phyloP scores from a whole-genome alignment of 306 rosid species.

The Rosa multiflora region DNA sequence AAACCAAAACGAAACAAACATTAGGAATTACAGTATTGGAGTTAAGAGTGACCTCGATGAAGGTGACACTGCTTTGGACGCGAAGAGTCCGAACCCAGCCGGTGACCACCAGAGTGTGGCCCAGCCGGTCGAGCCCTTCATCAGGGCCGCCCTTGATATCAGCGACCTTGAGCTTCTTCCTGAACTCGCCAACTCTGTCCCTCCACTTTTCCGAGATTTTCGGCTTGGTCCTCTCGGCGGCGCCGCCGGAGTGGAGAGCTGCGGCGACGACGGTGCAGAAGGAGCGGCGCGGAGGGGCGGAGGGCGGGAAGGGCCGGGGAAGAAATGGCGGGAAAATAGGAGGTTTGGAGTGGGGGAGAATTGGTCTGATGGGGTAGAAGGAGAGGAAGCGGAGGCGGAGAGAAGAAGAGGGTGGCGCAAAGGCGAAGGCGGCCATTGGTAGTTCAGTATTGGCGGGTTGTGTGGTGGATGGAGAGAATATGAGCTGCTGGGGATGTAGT shows the following conservation, averaged over 20 bases:
- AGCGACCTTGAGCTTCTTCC: conserved; percentile 71
- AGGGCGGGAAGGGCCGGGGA: conserved; percentile 16
- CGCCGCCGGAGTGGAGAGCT: conserved; percentile 46
- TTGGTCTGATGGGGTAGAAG: conserved; percentile 7
- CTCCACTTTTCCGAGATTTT: conserved; percentile 24
- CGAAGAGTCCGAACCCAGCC: conserved; percentile 97
- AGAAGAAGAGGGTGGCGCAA: conserved; percentile 38
- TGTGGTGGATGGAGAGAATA: not conserved
- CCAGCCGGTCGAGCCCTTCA: conserved; percentile 55
- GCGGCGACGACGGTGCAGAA: conserved; percentile 40
- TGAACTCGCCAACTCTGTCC: conserved; percentile 52
- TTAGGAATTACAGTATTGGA: not conserved
- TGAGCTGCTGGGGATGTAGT: not conserved
- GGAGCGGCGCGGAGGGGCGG: conserved; percentile 27
- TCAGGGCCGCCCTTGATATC: conserved; percentile 58
- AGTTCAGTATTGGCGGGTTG: not conserved
- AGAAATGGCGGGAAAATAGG: conserved; percentile 28
- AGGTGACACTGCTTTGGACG: conserved; percentile 71
- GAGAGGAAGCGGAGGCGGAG: conserved; percentile 43
- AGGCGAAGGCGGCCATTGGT: conserved; percentile 18
- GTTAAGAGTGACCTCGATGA: conserved; percentile 58
- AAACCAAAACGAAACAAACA: not conserved
- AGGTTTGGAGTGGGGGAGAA: conserved; percentile 4
- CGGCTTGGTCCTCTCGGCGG: conserved; percentile 33
- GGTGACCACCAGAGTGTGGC: conserved; percentile 49